Base-by-base conservation (phyloP, 139 green algal species). In the Ettlia oleoabundans region DNA sequence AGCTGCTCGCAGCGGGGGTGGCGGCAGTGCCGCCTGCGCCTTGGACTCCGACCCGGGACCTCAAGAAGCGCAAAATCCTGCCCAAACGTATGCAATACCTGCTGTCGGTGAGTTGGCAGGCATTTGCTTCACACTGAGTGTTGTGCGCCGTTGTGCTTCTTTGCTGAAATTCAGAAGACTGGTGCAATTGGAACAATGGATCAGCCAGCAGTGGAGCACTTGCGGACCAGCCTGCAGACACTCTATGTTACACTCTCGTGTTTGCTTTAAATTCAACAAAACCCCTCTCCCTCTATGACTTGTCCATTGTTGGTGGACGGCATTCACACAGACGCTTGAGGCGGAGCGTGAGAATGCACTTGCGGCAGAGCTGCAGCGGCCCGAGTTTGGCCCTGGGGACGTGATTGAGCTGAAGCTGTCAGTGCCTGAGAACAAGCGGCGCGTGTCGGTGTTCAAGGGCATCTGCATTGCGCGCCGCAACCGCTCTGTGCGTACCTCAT, bases 351-450 rank as follows among this genome's bases (percentile, higher is more conserved):
- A 81, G 37, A 72, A 40, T 19, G 77, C 78, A 4, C 35, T 65
- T 1, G 15, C 58, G 37, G 32, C 40, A 15, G 43, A 64, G 32
- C 76, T 58, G 51, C 66, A 61, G 22, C 71, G 84, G 26, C 89
- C 89, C 30, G 63, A 89, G 5, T 93, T 93, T 78, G 30, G 65
- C 9, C 64, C 89, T 3, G 89, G 89, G 1, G 88, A 90, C 51
- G 52, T 88, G 35, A 26, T 93, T 37, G 85, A 93, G 79, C 62
- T 93, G 51, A 88, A 77, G 78, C 84, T 89, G 83, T 82, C 81
- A 10, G 75, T 93, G 22, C 89, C 90, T 1, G 86, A 93, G 66
- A 93, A 93, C 73, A 86, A 88, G 85, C 70, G 89, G 26, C 81
- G 89, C 10, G 40, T 69, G 18, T 84, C 85, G 0, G 62, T 71